Conservation (phyloP, 805 yeast genomes). For the Alloascoidea hylecoeti region DNA sequence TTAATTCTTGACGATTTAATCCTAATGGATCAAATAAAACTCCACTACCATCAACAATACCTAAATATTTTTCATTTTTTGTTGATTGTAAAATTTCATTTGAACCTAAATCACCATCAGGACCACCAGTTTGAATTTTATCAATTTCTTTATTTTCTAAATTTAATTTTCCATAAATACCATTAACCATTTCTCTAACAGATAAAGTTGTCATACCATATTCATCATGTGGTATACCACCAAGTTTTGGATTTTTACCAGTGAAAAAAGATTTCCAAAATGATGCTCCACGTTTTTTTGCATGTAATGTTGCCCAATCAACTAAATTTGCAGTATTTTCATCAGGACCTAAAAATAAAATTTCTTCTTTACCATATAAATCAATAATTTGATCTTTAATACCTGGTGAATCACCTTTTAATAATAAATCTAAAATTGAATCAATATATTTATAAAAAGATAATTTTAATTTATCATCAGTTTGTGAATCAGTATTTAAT, state of each 20-base stretch:
- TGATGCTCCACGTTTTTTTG: slow-evolving; percentile 81
- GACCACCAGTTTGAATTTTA: slow-evolving; percentile 97
- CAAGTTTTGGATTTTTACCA: slow-evolving; percentile 82
- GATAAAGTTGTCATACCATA: slow-evolving; percentile 97
- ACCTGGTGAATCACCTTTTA: slow-evolving; percentile 58
- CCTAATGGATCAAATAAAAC: slow-evolving; percentile 89
- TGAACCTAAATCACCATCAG: slow-evolving; percentile 96
- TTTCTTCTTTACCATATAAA: slow-evolving; percentile 71
- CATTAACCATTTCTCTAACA: slow-evolving; percentile 82
- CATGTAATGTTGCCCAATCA: slow-evolving; percentile 96
- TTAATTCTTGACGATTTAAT: slow-evolving; percentile 63
- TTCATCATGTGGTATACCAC: slow-evolving; percentile 97
- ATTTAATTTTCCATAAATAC: slow-evolving; percentile 66
- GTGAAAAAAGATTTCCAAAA: slow-evolving; percentile 99
- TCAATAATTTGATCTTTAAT: slow-evolving; percentile 78
- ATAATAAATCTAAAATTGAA: slow-evolving; percentile 72
- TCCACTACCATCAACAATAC: slow-evolving; percentile 91
- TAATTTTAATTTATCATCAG: slow-evolving; percentile 63
- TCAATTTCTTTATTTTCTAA: slow-evolving; percentile 43
- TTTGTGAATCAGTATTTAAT: slow-evolving; percentile 55
- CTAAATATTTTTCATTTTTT: slow-evolving; percentile 67
- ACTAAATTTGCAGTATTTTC: slow-evolving; percentile 95
- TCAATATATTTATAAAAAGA: slow-evolving; percentile 91
- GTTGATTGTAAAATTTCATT: slow-evolving; percentile 84
- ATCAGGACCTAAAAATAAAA: slow-evolving; percentile 96